phyloP scores from a whole-genome alignment of 176 grass and related monocot genomes.

The Bromus sterilis region DNA sequence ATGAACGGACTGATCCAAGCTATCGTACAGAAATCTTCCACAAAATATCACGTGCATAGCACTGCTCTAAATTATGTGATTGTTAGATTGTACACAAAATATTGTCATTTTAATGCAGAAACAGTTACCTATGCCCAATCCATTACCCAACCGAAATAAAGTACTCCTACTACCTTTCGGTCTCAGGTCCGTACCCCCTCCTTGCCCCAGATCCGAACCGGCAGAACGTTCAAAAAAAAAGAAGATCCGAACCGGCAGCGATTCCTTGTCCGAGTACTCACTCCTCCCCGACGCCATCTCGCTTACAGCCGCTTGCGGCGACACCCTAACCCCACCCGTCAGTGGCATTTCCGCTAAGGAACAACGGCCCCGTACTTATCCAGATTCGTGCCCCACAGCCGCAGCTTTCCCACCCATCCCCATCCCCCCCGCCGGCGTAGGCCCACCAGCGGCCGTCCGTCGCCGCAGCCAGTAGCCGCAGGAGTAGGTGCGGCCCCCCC shows the following conservation, averaged over 20 bases:
- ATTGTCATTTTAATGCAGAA: too few relatives aligned
- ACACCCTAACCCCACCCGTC: not conserved
- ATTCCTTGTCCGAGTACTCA: not conserved
- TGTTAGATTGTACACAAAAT: too few relatives aligned
- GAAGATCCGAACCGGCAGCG: not conserved
- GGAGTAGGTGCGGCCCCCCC: constrained; percentile 11
- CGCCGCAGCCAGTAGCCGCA: constrained; percentile 34
- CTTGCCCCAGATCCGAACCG: not conserved
- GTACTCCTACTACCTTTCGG: not conserved
- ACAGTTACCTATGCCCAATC: too few relatives aligned
- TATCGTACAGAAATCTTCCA: too few relatives aligned
- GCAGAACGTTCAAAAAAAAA: too few relatives aligned
- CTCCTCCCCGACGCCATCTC: accelerated
- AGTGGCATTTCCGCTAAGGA: not conserved
- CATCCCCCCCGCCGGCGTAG: constrained; percentile 17
- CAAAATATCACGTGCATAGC: too few relatives aligned
- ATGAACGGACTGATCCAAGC: too few relatives aligned
- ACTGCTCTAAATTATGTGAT: too few relatives aligned
- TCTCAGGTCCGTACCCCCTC: not conserved
- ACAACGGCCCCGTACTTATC: constrained; percentile 10
- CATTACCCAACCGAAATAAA: too few relatives aligned
- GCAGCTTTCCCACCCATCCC: constrained; percentile 8
- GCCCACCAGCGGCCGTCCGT: not conserved
- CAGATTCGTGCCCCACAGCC: not conserved
- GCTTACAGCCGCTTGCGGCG: not conserved